Base-by-base conservation (phyloP, 192 early-diverging fungal species). In the Podila verticillata region DNA sequence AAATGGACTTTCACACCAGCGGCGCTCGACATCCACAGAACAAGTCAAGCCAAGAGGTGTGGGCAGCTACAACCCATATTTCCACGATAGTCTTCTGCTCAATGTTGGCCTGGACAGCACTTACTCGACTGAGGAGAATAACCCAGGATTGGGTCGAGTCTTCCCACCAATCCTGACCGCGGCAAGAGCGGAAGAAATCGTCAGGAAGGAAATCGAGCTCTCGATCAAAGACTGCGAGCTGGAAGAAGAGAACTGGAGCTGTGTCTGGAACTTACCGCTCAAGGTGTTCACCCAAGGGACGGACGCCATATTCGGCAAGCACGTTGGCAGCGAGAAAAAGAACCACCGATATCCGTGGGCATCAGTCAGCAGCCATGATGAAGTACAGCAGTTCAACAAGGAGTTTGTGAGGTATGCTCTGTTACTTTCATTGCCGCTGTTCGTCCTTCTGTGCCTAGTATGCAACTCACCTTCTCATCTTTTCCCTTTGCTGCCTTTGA, bases 191-290 rank as follows among this genome's bases (percentile, higher is more conserved):
- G 22, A 72, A 0, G 56, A 68, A 22, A 54, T 65, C 3, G 65
- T 80, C 10, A 34, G 63, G 35, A 68, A 65, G 10, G 77, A 80
- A 15, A 68, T 80, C 19, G 70, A 63, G 39, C 28, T 35, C 9
- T 57, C 66, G 17, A 49, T 58, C 19, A 36, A 57, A 8, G 56
- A 72, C 54, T 60, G 44, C n/a, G 77, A 68, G 26, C 39, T 60
- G 3, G 70, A 72, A 31, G 70, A 72, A 5, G 65, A 57, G 15
- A 57, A 72, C 34, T 72, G 77, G 77, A 63, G 24, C 15, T 63
- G 70, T 36, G 70, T 72, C 0, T 80, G 77, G 77, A 68, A 67
- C 8, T 15, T 72, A 1, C 77, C 77, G 13, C 12, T 80, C 12
- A 44, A 29, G 7, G 29, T 64, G 12, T 80, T 67, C 28, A 65